Evolutionary conservation across 768 basidiomycete species (phyloP), one percentile per base, ranked within the genome.

Genomic region (Leccinum rimulosum): DNA sequence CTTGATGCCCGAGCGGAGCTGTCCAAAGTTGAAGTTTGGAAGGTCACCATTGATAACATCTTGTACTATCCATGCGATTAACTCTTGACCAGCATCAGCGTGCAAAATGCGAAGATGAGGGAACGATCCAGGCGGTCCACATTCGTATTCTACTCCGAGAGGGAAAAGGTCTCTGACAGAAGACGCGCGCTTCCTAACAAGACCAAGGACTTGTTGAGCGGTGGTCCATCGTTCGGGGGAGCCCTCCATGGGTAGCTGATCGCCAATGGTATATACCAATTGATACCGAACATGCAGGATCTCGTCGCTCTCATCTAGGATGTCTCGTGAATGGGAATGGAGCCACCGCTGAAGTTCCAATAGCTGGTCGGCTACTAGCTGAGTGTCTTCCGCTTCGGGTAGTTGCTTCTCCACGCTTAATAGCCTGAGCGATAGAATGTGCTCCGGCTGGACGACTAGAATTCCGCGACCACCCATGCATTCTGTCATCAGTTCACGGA

Each of bases 31-130:
- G 15, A 50, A 50, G 25, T 48, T 25, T 6, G 47, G 19, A 48
- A 48, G 47, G 22, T 11, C 14, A 50, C 49, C 49, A n/a, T 50
- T 17, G 6, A 50, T 30, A 4, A 50, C 28, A 28, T 30, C 49
- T 17, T 50, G 49, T 9, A 50, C 49, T 28, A 50, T 50, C 28
- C 28, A 30, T 31, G 49, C 36, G 3, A 67, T 27, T n/a, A 68
- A 27, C 38, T 51, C 33, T 22, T 47, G 30, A 25, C 55, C 56
- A 19, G 59, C 59, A 5, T 57, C 61, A 1, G n/a, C 11, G n/a
- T 61, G 61, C 35, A 65, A 57, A 48, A 67, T 61, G 3, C 66
- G 66, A 15, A 63, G 51, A 3, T 53, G 38, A 8, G 59, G 50
- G 10, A 63, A 63, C 4, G 62, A 61, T 28, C 62, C 62, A 5